A percentile compares a stretch with the other conserved stretches of the same genome.
phyloP scores from a whole-genome alignment of 2,329 filamentous ascomycete genomes.

The Fusarium sororula region DNA sequence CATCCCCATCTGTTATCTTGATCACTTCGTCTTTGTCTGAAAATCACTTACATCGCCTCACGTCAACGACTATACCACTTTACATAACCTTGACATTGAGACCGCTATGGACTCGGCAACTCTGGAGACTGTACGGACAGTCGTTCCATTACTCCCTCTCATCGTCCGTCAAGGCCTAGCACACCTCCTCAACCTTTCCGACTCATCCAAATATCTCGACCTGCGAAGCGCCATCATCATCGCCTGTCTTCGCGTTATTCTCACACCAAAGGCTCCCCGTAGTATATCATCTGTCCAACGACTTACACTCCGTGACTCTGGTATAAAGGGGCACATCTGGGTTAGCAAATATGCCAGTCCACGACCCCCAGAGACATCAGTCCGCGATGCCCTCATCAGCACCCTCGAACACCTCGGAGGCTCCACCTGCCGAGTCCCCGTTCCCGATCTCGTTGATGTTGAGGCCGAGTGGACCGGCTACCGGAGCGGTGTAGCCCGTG shows the following conservation, averaged over 20 bases:
- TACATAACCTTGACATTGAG: not conserved
- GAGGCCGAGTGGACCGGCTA: conserved; percentile 83
- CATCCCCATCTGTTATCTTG: not conserved
- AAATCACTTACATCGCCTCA: conserved; percentile 22
- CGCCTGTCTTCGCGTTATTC: conserved; percentile 73
- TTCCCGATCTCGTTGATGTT: conserved; percentile 65
- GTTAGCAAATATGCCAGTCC: conserved; percentile 75
- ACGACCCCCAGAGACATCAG: conserved; percentile 63
- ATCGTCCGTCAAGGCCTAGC: conserved; percentile 69
- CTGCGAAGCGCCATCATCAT: conserved; percentile 78
- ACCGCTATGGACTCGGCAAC: conserved; percentile 19
- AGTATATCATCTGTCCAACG: conserved; percentile 71
- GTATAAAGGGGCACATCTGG: conserved; percentile 84
- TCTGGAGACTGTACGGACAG: conserved; percentile 34
- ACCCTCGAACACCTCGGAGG: conserved; percentile 55
- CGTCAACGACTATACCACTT: not conserved
- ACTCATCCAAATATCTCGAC: conserved; percentile 80
- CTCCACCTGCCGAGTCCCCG: conserved; percentile 21
- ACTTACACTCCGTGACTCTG: conserved; percentile 68
- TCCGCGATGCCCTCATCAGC: conserved; percentile 66
- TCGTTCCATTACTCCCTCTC: conserved; percentile 68
- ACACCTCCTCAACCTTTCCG: conserved; percentile 74
- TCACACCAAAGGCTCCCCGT: conserved; percentile 56
- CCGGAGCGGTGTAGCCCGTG: conserved; percentile 61
- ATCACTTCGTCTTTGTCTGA: not conserved